Conservation (phyloP, 331 rosid species). For the Malus hybrid region DNA sequence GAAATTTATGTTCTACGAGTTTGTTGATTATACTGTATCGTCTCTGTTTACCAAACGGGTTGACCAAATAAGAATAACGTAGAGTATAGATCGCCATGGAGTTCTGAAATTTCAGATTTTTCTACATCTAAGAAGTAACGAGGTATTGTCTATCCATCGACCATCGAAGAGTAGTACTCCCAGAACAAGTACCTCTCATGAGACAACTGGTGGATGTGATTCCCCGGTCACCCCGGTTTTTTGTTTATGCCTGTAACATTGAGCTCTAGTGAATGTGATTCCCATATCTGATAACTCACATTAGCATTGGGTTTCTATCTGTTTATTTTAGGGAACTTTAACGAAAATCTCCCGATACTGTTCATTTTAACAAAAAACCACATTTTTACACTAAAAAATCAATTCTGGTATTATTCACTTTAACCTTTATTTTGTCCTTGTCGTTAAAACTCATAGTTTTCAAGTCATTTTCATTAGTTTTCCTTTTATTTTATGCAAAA, state of each 20-base stretch:
- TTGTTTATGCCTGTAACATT: not conserved
- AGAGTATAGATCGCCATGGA: not conserved
- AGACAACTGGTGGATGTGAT: not conserved
- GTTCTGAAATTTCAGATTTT: not conserved
- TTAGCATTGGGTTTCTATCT: not conserved
- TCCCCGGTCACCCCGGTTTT: not conserved
- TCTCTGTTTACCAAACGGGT: not conserved
- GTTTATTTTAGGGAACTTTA: too few species aligned
- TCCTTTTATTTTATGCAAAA: not conserved
- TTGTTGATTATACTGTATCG: not conserved
- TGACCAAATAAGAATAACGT: not conserved
- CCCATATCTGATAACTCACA: not conserved
- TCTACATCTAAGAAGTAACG: not conserved
- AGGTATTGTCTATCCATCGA: not conserved
- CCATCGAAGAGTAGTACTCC: not conserved
- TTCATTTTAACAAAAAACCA: too few species aligned
- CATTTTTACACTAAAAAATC: too few species aligned
- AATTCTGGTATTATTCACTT: too few species aligned
- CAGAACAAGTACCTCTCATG: not conserved
- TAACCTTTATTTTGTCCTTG: too few species aligned
- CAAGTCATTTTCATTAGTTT: too few species aligned
- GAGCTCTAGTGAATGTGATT: not conserved
- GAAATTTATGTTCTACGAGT: not conserved
- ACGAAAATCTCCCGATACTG: too few species aligned
- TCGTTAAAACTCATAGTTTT: too few species aligned